Conservation (phyloP, 768 basidiomycete genomes). For the Psilocybe sp. region DNA sequence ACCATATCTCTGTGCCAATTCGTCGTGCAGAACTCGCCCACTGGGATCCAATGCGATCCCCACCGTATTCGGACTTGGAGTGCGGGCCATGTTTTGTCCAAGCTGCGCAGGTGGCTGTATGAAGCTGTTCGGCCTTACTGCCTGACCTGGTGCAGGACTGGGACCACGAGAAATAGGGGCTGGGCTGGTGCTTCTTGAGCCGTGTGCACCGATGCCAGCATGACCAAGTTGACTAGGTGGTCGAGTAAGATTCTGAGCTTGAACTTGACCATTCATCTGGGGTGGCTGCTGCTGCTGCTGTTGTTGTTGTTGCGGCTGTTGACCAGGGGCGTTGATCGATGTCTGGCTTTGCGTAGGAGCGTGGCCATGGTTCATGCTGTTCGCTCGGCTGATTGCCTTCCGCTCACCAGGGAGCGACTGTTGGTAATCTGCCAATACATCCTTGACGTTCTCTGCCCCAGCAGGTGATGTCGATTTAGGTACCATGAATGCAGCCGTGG, state of each 20-base stretch:
- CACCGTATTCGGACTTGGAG: conserved; percentile 74
- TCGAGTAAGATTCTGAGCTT: conserved; percentile 42
- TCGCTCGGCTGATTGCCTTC: conserved; percentile 54
- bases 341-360: conserved; percentile 14
- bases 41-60: conserved; percentile 81
- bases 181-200: conserved; percentile 59
- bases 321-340: conserved; percentile 9
- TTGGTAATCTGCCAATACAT: conserved; percentile 74
- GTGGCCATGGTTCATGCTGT: conserved; percentile 38
- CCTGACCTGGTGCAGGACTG: conserved; percentile 45
- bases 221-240: conserved; percentile 66
- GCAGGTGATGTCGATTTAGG: conserved; percentile 48
- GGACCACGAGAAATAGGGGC: conserved; percentile 54
- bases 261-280: conserved; percentile 23
- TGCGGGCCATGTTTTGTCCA: conserved; percentile 35
- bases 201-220: conserved; percentile 81
- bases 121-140: conserved; percentile 30
- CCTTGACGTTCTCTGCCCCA: conserved; percentile 60
- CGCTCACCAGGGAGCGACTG: conserved; percentile 88
- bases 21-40: conserved; percentile 79
- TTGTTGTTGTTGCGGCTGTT: no score
- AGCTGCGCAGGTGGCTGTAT: conserved; percentile 37
- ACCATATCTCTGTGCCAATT: conserved; percentile 63
- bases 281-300: not conserved
- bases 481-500: conserved; percentile 75